Base-by-base conservation (phyloP, 2,329 filamentous ascomycete species). In the Cercospora zeina region DNA sequence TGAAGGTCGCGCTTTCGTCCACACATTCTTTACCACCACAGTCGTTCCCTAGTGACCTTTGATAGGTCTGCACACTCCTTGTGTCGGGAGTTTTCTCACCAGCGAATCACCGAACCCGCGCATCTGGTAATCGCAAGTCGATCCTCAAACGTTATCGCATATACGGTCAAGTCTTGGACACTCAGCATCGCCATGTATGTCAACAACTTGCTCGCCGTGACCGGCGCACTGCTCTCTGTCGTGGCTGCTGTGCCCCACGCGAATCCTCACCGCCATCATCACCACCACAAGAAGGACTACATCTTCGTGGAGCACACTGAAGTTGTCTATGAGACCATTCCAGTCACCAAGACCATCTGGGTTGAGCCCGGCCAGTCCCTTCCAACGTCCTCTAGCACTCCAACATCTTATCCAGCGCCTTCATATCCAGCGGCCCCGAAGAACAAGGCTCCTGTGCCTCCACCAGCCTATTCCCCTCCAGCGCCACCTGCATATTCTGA, bases 251-350 rank as follows among this genome's bases (percentile, higher is more conserved):
- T 74, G n/a, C 72, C 72, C 19, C 65, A 72, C 62, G 67, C 61
- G 21, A 66, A 58, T 36, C 34, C 55, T 36, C 64, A 63, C 54
- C 62, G 36, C 16, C 62, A 66, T 33, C 61, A 64, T 33, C 64
- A 65, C 31, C 64, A 65, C 31, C 67, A 68, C 63, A 77, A 78
- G 64, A 77, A 77, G 64, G 78, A 78, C 55, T 71, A 82, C 37
- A 79, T 81, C 58, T 82, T 77, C 75, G 76, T 81, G 65, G 84
- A 81, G 30, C 76, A 81, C 53, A 78, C 76, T 37, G 76, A 79
- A 21, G 73, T 78, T 56, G 79, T 78, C 58, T 77, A 79, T 68
- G 79, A 80, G 59, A 84, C 81, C 45, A 72, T 84, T 54, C 74
- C 77, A 57, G 73, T 80, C 61, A 80, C 79, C 62, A 78, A 76